Evolutionary conservation across 805 yeast genomes (phyloP).

Genomic region (Candida tallmaniae): DNA sequence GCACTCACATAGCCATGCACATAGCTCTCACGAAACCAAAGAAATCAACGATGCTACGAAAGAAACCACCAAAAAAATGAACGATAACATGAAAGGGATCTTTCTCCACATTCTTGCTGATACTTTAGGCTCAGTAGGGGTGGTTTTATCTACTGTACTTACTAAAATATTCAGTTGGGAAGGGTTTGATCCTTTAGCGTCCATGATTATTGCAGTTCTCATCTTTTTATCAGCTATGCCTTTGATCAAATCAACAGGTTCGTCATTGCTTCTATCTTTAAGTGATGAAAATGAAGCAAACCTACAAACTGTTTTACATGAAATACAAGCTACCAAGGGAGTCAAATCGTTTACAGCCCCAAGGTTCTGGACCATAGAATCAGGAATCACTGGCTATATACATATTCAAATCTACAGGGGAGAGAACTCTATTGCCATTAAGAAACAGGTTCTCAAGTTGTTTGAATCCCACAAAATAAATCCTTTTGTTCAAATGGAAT

Average conservation of each 20-base stretch:
- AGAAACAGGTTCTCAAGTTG: conserved; percentile 54
- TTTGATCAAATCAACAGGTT: conserved; percentile 73
- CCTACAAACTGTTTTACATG: conserved; percentile 62
- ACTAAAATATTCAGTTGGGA: conserved; percentile 63
- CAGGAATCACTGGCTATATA: conserved; percentile 53
- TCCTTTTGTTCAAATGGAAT: conserved; percentile 65
- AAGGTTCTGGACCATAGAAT: conserved; percentile 73
- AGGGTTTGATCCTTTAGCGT: conserved; percentile 90
- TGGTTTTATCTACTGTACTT: conserved; percentile 81
- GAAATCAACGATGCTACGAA: too few species aligned
- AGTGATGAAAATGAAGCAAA: conserved; percentile 54
- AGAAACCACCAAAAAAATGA: conserved; percentile 17
- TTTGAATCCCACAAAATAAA: conserved; percentile 48
- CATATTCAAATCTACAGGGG: conserved; percentile 73
- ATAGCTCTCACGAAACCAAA: conserved; percentile 3
- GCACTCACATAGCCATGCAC: conserved; percentile 3
- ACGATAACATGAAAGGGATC: conserved; percentile 86
- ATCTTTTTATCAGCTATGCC: conserved; percentile 84
- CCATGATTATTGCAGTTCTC: conserved; percentile 76
- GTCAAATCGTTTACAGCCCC: conserved; percentile 84
- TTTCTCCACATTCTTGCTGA: conserved; percentile 93
- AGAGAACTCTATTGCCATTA: conserved; percentile 57
- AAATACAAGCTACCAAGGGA: conserved; percentile 68
- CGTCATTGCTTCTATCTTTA: conserved; percentile 62
- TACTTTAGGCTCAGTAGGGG: conserved; percentile 95